Evolutionary conservation across 371 early-diverging fungal species (phyloP).

Genomic region (Rozella allomycis): DNA sequence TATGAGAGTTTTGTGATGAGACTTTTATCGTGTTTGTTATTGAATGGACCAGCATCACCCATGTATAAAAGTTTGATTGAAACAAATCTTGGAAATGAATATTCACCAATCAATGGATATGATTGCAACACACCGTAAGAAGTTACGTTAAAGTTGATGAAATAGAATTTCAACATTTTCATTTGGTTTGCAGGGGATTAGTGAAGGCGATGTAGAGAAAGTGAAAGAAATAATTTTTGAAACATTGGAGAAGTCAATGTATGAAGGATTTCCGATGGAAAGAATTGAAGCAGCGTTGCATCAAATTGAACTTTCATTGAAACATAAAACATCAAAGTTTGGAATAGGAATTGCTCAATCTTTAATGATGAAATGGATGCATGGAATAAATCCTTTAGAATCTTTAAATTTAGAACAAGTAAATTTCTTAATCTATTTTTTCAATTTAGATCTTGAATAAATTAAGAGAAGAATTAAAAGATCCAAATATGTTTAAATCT

Average conservation of each 20-base stretch:
- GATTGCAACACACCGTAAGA: conserved; percentile 37
- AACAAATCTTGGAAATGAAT: conserved; percentile 72
- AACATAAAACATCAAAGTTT: conserved; percentile 72
- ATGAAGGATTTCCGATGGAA: conserved; percentile 49
- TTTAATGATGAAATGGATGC: conserved; percentile 58
- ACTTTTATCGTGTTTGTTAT: conserved; percentile 49
- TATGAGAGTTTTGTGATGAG: conserved; percentile 61
- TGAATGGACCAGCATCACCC: conserved; percentile 72
- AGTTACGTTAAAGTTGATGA: conserved; percentile 15
- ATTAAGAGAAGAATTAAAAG: conserved; percentile 33
- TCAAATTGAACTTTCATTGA: conserved; percentile 63
- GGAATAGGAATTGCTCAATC: conserved; percentile 59
- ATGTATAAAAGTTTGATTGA: conserved; percentile 88
- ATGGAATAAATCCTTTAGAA: conserved; percentile 64
- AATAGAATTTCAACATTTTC: conserved; percentile 11
- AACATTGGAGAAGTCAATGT: conserved; percentile 38
- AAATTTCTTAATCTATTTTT: background rate
- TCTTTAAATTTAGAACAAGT: conserved; percentile 47
- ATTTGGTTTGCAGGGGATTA: conserved; percentile 46
- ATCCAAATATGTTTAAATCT: conserved; percentile 48
- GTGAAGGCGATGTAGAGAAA: conserved; percentile 24
- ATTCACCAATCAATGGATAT: conserved; percentile 70
- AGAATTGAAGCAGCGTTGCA: conserved; percentile 72
- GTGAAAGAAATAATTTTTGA: conserved; percentile 43
- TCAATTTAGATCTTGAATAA: conserved; percentile 37